These are phyloP conservation scores for Pythium graminicola DNA, from an alignment of 352 stramenopile species.

Conservation along the genomic window DNA sequence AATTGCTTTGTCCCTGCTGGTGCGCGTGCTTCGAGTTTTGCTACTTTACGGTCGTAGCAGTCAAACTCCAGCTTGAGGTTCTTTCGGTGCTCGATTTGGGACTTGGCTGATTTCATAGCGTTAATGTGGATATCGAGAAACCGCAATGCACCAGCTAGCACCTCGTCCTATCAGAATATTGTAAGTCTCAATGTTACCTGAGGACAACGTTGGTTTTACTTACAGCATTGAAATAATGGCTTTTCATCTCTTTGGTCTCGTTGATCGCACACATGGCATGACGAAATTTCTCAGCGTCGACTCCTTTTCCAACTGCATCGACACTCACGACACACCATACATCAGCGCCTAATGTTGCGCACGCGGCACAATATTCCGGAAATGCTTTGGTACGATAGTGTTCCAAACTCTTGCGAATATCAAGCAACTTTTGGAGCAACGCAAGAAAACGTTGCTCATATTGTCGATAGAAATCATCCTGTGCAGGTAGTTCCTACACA, in stretches of 20 bases:
- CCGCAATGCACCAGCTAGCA: slow-evolving; percentile 48
- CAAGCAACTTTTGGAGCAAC: slow-evolving; percentile 59
- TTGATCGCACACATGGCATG: slow-evolving; percentile 72
- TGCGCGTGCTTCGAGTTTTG: slow-evolving; percentile 26
- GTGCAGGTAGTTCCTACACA: slow-evolving; percentile 36
- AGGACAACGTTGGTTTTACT: no score
- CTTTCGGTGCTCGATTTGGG: slow-evolving; percentile 63
- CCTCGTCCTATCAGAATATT: slow-evolving; percentile 60
- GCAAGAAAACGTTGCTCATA: slow-evolving; percentile 64
- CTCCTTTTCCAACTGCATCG: slow-evolving; percentile 48
- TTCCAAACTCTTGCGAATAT: slow-evolving; percentile 64
- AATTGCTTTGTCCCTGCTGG: slow-evolving; percentile 25
- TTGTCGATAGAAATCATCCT: slow-evolving; percentile 61
- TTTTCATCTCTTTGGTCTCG: slow-evolving; percentile 69
- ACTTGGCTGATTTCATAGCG: slow-evolving; percentile 65
- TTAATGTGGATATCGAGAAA: slow-evolving; percentile 75
- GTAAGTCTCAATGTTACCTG: no score
- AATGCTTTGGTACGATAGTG: slow-evolving; percentile 56
- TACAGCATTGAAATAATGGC: slow-evolving; percentile 69
- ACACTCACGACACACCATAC: slow-evolving; percentile 74
- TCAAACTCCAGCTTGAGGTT: slow-evolving; percentile 67
- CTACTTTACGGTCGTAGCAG: slow-evolving; percentile 53
- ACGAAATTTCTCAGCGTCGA: slow-evolving; percentile 64
- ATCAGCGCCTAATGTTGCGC: slow-evolving; percentile 53
- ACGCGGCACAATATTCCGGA: slow-evolving; percentile 54